Evolutionary conservation across 179 eudicot species (phyloP), one percentile per base, ranked within the genome.

Genomic region (Camellia oleifera): DNA sequence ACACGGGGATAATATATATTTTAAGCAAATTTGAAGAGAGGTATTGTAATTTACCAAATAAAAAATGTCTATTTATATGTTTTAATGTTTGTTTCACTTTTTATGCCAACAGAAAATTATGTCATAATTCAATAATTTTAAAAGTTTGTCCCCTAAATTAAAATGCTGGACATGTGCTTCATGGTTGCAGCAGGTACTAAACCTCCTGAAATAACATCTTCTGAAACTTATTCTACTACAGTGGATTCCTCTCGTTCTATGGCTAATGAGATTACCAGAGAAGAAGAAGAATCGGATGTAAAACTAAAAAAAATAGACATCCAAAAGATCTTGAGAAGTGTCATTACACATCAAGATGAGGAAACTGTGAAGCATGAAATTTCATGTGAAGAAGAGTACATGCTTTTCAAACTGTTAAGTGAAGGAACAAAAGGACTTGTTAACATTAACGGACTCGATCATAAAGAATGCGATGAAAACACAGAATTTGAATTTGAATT

Each of bases 401-500:
- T n/a, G 18, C 54, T 58, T 32, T 44, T 23, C 18, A 40, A 48
- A 20, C 72, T 53, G 7, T 44, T 57, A 11, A 45, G 61, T 14
- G 14, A 73, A 40, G 67, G 10, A 20, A 64, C 42, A 8, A 68
- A 53, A 14, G 76, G 53, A 18, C 1, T 50, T 26, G 3, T 70
- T 1, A n/a, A 70, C 9, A 8, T 70, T 5, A 70, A 70, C 57
- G 12, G n/a, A 0, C 18, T 42, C 3, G 62, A 68, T 13, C 75
- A 68, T 42, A 61, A 50, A n/a, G 83, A 85, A 9, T 32, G 40
- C 40, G 83, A 79, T 9, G 87, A 82, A 67, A 81, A 72, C 2
- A 67, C 82, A 2, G 88, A 82, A 73, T 48, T 85, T 26, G 85
- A 20, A 20, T 20, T 20, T 20, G 23, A 85, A 76, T 85, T 82